Evolutionary conservation across 2,329 filamentous ascomycete genomes (phyloP).

Genomic region (Epichloe glyceriae): DNA sequence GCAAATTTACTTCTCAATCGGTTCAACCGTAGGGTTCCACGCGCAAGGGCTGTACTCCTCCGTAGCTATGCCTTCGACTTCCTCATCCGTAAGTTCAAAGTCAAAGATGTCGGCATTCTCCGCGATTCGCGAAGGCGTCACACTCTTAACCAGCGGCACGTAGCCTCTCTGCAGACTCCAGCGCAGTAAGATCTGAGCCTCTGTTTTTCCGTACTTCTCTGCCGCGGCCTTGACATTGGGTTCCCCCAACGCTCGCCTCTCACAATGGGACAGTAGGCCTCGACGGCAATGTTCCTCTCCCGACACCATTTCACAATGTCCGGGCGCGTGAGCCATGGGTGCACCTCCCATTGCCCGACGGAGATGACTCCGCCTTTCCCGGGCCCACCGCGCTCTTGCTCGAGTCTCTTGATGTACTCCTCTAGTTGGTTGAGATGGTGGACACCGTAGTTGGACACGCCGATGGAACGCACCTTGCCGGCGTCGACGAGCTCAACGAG

Average conservation of each 20-base stretch:
- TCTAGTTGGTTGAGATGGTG: slow-evolving; percentile 50
- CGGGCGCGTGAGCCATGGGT: slow-evolving; percentile 71
- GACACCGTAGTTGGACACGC: slow-evolving; percentile 53
- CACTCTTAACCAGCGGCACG: slow-evolving; percentile 62
- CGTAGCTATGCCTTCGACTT: slow-evolving; percentile 36
- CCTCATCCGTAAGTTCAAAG: slow-evolving; percentile 41
- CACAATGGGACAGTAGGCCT: slow-evolving; percentile 51
- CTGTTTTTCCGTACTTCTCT: slow-evolving; percentile 58
- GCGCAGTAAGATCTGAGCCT: slow-evolving; percentile 65
- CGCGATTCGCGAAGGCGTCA: slow-evolving; percentile 51
- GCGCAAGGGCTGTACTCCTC: slow-evolving; percentile 39
- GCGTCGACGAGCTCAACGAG: slow-evolving; percentile 50
- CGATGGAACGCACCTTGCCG: slow-evolving; percentile 48
- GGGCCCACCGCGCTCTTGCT: slow-evolving; percentile 44
- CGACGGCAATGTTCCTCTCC: slow-evolving; percentile 46
- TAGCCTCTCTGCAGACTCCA: slow-evolving; percentile 74
- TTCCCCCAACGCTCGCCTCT: slow-evolving; percentile 61
- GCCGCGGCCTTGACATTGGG: slow-evolving; percentile 49
- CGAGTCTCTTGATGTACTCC: slow-evolving; percentile 45
- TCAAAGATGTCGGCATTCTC: slow-evolving; percentile 47
- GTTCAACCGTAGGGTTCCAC: slow-evolving; percentile 41
- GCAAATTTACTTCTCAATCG: slow-evolving; percentile 26
- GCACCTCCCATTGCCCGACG: slow-evolving; percentile 80
- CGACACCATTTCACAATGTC: slow-evolving; percentile 72
- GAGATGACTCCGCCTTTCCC: slow-evolving; percentile 61